Evolutionary conservation across 805 yeast species (phyloP), one percentile per base, ranked within the genome.

Genomic region (Wickerhamiella musiphila): DNA sequence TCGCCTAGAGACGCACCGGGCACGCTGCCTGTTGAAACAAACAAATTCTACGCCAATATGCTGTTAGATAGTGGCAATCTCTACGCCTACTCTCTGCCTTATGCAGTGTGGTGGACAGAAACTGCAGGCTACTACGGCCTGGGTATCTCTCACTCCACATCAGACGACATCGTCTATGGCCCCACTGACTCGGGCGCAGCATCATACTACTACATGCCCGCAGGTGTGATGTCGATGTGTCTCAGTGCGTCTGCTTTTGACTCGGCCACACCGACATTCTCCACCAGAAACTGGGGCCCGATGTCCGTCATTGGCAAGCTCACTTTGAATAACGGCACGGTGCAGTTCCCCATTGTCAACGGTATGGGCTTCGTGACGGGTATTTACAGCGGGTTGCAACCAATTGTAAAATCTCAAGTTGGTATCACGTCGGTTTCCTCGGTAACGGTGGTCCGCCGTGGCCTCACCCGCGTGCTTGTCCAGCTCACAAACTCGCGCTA

Each of bases 321-420:
- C 10, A 25, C 31, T 4, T 30, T 33, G 21, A 36, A 38, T 21
- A 39, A 34, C 32, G 41, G 43, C 7, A 28, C 33, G 23, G 68
- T 65, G n/a, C 54, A 54, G 30, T 45, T 65, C 33, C 84, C 86
- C 4, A 45, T 79, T 32, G 79, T 74, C 8, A 84, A 76, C 52
- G 95, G 95, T 34, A 65, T 66, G 66, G 94, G 94, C 5, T 73
- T 78, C 40, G 68, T 78, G 9, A 75, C 93, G 13, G 79, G 74
- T 13, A 52, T 66, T 13, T 65, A 65, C 39, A 51, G 63, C 41
- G 71, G 71, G 4, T 52, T 70, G 36, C 54, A 60, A 19, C 66
- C 73, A 11, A 39, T 48, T 22, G 41, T 71, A 13, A 54, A 56
- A 40, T 57, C 72, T 3, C 59, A 58, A 32, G 56, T 64, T 28